phyloP scores from a whole-genome alignment of 495 filamentous ascomycete genomes.

The Penicillium paradoxum region DNA sequence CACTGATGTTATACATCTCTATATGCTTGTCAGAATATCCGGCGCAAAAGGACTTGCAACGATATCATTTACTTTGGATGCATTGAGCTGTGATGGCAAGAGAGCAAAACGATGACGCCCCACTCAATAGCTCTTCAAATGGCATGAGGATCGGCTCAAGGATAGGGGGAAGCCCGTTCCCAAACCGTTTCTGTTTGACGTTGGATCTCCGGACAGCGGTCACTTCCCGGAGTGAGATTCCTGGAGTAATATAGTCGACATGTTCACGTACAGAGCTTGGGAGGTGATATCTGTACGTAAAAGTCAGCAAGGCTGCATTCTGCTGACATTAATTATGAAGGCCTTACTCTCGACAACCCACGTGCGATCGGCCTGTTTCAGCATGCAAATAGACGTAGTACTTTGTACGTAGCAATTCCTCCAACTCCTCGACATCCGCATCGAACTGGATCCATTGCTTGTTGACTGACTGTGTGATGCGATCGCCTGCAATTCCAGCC shows the following conservation, averaged over 20 bases:
- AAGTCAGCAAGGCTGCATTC: slow-evolving; percentile 3
- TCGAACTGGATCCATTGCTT: slow-evolving; percentile 54
- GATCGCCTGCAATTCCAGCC: slow-evolving; percentile 42
- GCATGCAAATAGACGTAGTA: slow-evolving; percentile 53
- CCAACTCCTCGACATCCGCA: slow-evolving; percentile 46
- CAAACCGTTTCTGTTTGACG: slow-evolving; percentile 11
- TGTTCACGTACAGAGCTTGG: slow-evolving; percentile 46
- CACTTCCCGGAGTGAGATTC: slow-evolving; percentile 29
- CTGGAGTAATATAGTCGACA: slow-evolving; percentile 55
- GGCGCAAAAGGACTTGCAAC: not conserved
- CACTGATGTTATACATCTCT: slow-evolving; percentile 44
- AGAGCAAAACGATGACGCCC: slow-evolving; percentile 21
- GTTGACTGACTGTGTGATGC: slow-evolving; percentile 43
- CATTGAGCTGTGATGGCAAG: slow-evolving; percentile 29
- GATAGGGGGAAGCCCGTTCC: slow-evolving; percentile 12
- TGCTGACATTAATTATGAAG: not conserved
- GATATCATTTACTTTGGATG: slow-evolving; percentile 17
- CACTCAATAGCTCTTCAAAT: slow-evolving; percentile 12
- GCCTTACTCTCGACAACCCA: slow-evolving; percentile 41
- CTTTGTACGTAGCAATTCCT: slow-evolving; percentile 52
- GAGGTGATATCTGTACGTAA: slow-evolving; percentile 39
- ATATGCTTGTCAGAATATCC: not conserved
- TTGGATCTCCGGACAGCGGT: slow-evolving; percentile 1
- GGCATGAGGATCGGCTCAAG: slow-evolving; percentile 37
- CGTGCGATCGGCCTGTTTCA: slow-evolving; percentile 39